Base-by-base conservation (phyloP, 352 stramenopile species). In the Phytophthora sp. region DNA sequence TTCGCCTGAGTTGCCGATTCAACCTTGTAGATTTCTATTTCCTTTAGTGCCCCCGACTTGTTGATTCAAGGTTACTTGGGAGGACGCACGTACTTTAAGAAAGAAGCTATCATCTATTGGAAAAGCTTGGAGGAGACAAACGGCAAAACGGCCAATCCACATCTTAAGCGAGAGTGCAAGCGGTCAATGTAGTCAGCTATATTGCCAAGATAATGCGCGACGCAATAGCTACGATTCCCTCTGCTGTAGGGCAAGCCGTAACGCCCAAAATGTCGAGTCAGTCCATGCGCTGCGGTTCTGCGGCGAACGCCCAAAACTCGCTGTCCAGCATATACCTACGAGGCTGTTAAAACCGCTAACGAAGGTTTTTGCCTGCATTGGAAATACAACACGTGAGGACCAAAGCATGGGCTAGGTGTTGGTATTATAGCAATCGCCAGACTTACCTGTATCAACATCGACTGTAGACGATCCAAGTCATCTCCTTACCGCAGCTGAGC, bases 281-380 rank as follows among this genome's bases (percentile, higher is more conserved):
- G 30, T 60, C 52, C 4, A 15, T 53, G 3, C 53, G 52, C 4
- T 27, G 53, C 21, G 60, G 60, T 3, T 23, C 44, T 8, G 35
- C 51, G 7, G 60, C 52, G 4, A 60, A 64, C 32, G 44, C 35
- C 28, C 53, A 1, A 68, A 72, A 28, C 37, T 72, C 8, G 50
- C 57, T 0, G 49, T 69, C 10, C 58, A 73, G 41, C 54, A 51
- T 45, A 61, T 64, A 2, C 64, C 55, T 7, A 72, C 34, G 7
- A 21, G 51, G 38, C 41, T 69, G 13, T 35, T 62, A 2, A 46
- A 62, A 15, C 65, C 52, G 0, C 42, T 61, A 5, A 51, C 46
- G 0, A 69, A 73, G 8, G 46, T 41, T 1, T 66, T 73, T 41
- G 64, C 51, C 11, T 73, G 65, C 32, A 73, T 66, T 30, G 58